These are phyloP conservation scores for Stagonosporopsis vannaccii DNA, from an alignment of 2,329 filamentous ascomycete species.

Conservation along the genomic window DNA sequence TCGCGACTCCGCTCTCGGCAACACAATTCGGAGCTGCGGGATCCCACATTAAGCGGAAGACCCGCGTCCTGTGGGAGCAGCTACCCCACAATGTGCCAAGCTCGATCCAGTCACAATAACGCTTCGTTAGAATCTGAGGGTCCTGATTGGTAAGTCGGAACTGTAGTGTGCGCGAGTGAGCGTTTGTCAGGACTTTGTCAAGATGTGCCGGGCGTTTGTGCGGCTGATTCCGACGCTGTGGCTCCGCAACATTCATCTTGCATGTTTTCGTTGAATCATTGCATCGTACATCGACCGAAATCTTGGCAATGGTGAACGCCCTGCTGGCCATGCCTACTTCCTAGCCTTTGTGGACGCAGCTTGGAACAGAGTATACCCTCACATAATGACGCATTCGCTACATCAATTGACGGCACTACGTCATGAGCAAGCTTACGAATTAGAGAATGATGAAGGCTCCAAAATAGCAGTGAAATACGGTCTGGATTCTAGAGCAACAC, in stretches of 20 bases:
- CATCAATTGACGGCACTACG: conserved; percentile 1
- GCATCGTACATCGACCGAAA: neutral
- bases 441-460: neutral
- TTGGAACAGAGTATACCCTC: neutral
- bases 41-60: conserved; percentile 2
- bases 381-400: conserved; percentile 1
- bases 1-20: conserved; percentile 23
- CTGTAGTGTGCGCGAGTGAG: neutral
- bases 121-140: conserved; percentile 6
- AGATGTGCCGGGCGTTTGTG: conserved; percentile 1
- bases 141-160: conserved; percentile 22
- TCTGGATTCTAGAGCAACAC: no score
- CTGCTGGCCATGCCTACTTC: no score
- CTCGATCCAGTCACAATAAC: conserved; percentile 15
- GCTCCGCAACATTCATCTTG: neutral
- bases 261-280: neutral
- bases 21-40: conserved; percentile 25
- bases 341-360: neutral
- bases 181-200: conserved; percentile 29
- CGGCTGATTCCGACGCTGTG: neutral
- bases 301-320: neutral
- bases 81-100: conserved; percentile 38
- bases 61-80: conserved; percentile 3
- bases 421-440: conserved; percentile 10
- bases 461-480: no score